A percentile compares a stretch with the other conserved stretches of the same genome.
phyloP scores from a whole-genome alignment of 371 early-diverging fungal species.

The Rhizomucor miehei region DNA sequence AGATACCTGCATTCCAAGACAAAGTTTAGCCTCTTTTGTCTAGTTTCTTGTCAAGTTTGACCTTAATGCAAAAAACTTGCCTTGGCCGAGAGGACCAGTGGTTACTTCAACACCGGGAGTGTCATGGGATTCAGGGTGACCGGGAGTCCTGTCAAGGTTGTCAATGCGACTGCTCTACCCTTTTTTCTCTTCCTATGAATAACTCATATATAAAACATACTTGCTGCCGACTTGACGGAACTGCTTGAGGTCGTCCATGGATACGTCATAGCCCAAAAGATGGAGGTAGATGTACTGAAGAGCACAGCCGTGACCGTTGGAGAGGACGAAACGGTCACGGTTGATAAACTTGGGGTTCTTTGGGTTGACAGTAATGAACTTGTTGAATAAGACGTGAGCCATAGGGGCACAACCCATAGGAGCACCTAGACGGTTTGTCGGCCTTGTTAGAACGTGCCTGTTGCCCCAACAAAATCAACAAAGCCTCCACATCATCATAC shows the following conservation, averaged over 20 bases:
- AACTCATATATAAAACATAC: too few species aligned
- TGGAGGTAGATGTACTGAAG: conserved; percentile 94
- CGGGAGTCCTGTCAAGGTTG: conserved; percentile 52
- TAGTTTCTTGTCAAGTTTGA: too few species aligned
- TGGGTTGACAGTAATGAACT: conserved; percentile 82
- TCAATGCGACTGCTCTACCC: too few species aligned
- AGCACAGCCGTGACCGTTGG: conserved; percentile 98
- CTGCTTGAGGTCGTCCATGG: conserved; percentile 92
- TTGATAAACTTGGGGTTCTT: conserved; percentile 86
- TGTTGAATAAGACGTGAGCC: conserved; percentile 91
- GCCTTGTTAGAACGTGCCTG: neutral
- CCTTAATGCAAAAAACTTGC: conserved; percentile 27
- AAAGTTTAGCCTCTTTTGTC: too few species aligned
- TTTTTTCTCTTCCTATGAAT: too few species aligned
- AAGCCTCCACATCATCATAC: conserved; percentile 25
- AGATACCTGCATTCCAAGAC: conserved; percentile 40
- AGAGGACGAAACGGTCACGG: conserved; percentile 98
- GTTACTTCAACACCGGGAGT: conserved; percentile 96
- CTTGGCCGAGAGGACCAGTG: conserved; percentile 99
- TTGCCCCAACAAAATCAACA: conserved; percentile 1
- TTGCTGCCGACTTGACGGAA: conserved; percentile 93
- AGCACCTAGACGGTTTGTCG: conserved; percentile 59
- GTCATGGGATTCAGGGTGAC: conserved; percentile 91
- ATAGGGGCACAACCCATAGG: conserved; percentile 99
- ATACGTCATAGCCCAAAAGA: conserved; percentile 84